phyloP scores from a whole-genome alignment of 352 stramenopile species.

The Peronospora farinosa region DNA sequence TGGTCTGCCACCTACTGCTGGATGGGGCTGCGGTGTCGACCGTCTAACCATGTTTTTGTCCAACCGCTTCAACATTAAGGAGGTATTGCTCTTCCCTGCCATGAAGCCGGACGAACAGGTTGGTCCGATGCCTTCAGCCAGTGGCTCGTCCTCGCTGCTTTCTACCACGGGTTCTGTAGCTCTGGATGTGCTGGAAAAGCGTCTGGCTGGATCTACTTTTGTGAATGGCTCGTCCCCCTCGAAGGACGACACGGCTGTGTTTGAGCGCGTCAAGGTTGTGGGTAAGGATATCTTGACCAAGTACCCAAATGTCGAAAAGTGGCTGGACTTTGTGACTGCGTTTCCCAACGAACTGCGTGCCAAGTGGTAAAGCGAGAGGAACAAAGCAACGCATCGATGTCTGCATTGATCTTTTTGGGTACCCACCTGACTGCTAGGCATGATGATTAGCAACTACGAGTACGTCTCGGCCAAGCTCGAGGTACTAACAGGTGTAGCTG shows the following conservation, averaged over 20 bases:
- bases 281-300: slow-evolving; percentile 68
- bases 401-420: neutral
- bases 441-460: no score
- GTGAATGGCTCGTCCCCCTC: slow-evolving; percentile 62
- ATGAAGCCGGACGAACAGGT: slow-evolving; percentile 95
- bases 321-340: slow-evolving; percentile 60
- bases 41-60: slow-evolving; percentile 96
- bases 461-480: no score
- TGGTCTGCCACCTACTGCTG: slow-evolving; percentile 95
- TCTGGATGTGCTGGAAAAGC: slow-evolving; percentile 62
- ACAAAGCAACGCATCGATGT: neutral
- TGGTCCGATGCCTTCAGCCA: slow-evolving; percentile 14
- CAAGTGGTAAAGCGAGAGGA: slow-evolving; percentile 55
- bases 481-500: no score
- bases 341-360: slow-evolving; percentile 70
- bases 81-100: slow-evolving; percentile 98
- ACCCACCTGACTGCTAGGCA: neutral
- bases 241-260: slow-evolving; percentile 60
- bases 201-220: slow-evolving; percentile 50
- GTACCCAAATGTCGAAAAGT: slow-evolving; percentile 73
- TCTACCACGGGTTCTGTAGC: slow-evolving; percentile 37
- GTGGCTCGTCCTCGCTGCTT: slow-evolving; percentile 18
- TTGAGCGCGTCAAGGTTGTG: slow-evolving; percentile 74
- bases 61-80: slow-evolving; percentile 93
- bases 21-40: slow-evolving; percentile 97